These are phyloP conservation scores for Mycena crocata DNA, from an alignment of 768 basidiomycete species.

Conservation along the genomic window DNA sequence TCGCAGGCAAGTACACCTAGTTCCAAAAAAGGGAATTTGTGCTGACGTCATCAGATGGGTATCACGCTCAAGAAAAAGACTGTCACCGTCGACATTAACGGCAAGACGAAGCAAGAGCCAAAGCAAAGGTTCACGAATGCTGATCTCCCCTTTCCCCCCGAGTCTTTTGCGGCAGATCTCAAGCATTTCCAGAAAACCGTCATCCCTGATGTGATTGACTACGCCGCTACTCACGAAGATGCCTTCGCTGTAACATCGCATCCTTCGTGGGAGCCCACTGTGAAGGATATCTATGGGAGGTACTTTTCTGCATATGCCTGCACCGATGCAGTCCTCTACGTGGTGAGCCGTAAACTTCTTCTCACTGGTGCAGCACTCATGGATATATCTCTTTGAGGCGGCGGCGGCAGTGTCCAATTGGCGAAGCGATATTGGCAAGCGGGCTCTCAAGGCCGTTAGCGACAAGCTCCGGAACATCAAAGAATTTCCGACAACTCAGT, in stretches of 20 bases:
- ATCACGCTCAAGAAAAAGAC: slow-evolving; percentile 1
- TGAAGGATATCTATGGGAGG: neutral
- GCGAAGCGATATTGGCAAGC: slow-evolving; percentile 9
- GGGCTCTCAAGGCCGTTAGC: neutral
- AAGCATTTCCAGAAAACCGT: neutral
- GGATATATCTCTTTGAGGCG: neutral
- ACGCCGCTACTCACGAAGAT: neutral
- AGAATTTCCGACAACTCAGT: neutral
- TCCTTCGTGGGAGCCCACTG: neutral
- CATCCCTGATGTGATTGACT: neutral
- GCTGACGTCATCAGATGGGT: slow-evolving; percentile 16
- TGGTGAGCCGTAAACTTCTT: neutral
- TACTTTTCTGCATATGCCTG: neutral
- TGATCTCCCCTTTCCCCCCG: slow-evolving; percentile 19
- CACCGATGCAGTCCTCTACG: neutral
- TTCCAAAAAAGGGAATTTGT: neutral
- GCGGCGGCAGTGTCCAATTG: neutral
- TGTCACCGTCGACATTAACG: slow-evolving; percentile 1
- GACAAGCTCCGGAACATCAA: neutral
- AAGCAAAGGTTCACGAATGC: slow-evolving; percentile 2
- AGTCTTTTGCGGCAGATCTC: neutral
- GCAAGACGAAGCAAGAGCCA: neutral
- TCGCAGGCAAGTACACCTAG: neutral
- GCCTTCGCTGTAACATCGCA: neutral
- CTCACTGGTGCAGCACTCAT: too few relatives aligned